phyloP scores from a whole-genome alignment of 2,329 filamentous ascomycete species.

The Aspergillus sp. region DNA sequence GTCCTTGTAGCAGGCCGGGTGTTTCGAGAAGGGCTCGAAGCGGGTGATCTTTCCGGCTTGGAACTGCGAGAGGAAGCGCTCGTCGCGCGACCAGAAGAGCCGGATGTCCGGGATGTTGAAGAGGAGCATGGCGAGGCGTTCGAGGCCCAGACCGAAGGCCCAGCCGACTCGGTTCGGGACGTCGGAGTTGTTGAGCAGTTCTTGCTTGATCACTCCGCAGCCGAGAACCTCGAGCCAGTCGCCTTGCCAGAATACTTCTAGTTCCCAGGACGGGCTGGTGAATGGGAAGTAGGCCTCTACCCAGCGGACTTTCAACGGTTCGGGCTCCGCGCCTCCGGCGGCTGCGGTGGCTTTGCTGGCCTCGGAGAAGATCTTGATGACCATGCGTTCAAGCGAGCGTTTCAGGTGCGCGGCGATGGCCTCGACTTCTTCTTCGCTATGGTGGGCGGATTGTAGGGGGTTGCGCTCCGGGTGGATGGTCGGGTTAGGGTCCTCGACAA shows the following conservation, averaged over 20 bases:
- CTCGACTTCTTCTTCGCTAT: constrained; percentile 74
- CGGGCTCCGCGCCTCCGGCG: constrained; percentile 57
- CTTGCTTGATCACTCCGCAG: constrained; percentile 85
- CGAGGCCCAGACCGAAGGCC: constrained; percentile 93
- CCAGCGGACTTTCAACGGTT: constrained; percentile 86
- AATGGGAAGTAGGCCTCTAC: constrained; percentile 98
- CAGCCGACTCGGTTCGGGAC: constrained; percentile 77
- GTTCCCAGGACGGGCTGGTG: constrained; percentile 91
- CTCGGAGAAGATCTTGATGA: constrained; percentile 81
- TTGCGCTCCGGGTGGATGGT: constrained; percentile 75
- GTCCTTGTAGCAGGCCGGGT: constrained; percentile 86
- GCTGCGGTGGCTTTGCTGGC: constrained; percentile 67
- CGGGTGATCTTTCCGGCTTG: constrained; percentile 53
- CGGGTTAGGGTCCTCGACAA: constrained; percentile 81
- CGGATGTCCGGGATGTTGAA: constrained; percentile 96
- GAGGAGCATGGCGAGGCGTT: constrained; percentile 94
- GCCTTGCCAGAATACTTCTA: constrained; percentile 91
- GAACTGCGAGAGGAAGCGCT: constrained; percentile 86
- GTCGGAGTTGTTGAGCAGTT: constrained; percentile 73
- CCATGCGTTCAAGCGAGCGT: constrained; percentile 81
- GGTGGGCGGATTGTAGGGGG: constrained; percentile 71
- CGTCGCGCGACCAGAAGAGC: constrained; percentile 88
- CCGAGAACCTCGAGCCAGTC: constrained; percentile 96
- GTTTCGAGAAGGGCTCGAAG: constrained; percentile 87
- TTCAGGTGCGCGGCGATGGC: constrained; percentile 85